A percentile compares a stretch with the other conserved stretches of the same genome.
phyloP scores from a whole-genome alignment of 2,329 filamentous ascomycete species.

The Geosmithia flava region DNA sequence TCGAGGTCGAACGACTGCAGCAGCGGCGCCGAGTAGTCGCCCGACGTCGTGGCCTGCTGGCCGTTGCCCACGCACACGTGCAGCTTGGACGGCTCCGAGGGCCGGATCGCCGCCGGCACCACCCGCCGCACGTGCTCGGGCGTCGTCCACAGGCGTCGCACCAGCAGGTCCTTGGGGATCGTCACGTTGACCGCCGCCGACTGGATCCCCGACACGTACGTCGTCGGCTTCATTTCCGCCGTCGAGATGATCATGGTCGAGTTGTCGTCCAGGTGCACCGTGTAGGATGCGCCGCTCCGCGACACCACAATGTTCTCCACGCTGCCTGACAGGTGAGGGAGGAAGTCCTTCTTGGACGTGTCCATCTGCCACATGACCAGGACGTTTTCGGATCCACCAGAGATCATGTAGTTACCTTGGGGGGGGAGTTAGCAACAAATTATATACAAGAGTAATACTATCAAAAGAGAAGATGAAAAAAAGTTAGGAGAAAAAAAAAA shows the following conservation, averaged over 20 bases:
- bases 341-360: conserved; percentile 66
- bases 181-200: conserved; percentile 37
- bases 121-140: conserved; percentile 30
- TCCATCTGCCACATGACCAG: conserved; percentile 90
- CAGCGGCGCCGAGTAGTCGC: conserved; percentile 37
- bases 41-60: conserved; percentile 42
- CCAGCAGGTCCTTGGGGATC: conserved; percentile 37
- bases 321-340: conserved; percentile 81
- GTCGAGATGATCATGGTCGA: conserved; percentile 85
- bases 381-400: conserved; percentile 80
- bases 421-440: conserved; percentile 13
- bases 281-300: conserved; percentile 66
- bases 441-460: background rate
- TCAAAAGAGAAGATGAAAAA: background rate
- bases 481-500: background rate
- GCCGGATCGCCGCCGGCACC: conserved; percentile 51
- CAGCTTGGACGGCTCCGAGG: conserved; percentile 48
- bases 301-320: conserved; percentile 82
- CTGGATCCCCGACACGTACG: conserved; percentile 78
- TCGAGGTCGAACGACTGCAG: conserved; percentile 84
- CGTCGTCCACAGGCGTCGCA: conserved; percentile 36
- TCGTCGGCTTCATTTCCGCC: conserved; percentile 71
- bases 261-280: conserved; percentile 80
- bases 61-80: conserved; percentile 55
- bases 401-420: conserved; percentile 81